Conservation (phyloP, 768 basidiomycete genomes). For the Baorangia bicolor region DNA sequence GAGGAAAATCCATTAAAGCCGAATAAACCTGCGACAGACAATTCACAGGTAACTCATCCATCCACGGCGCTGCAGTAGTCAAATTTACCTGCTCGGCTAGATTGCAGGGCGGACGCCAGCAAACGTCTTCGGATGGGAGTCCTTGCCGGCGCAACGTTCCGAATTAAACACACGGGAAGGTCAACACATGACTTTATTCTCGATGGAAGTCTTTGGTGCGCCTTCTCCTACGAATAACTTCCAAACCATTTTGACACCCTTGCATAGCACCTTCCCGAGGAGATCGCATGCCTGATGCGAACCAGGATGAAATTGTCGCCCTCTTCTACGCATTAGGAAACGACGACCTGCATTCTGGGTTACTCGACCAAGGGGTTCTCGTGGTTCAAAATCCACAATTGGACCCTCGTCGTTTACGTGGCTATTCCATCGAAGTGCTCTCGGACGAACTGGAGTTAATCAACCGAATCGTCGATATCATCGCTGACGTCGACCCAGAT, state of each 20-base stretch:
- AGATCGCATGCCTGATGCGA: slow-evolving; percentile 62
- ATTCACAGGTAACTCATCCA: slow-evolving; percentile 50
- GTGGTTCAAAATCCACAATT: slow-evolving; percentile 44
- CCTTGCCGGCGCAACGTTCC: slow-evolving; percentile 46
- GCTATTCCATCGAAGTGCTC: slow-evolving; percentile 50
- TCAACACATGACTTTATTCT: slow-evolving; percentile 75
- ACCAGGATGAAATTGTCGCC: slow-evolving; percentile 53
- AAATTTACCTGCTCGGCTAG: slow-evolving; percentile 31
- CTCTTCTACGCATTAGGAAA: slow-evolving; percentile 72
- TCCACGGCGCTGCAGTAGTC: background rate
- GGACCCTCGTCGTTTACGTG: slow-evolving; percentile 42
- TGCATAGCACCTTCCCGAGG: slow-evolving; percentile 57
- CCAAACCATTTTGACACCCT: background rate
- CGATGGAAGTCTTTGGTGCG: slow-evolving; percentile 85
- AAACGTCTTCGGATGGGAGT: slow-evolving; percentile 66
- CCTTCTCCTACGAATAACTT: background rate
- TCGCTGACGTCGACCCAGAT: slow-evolving; percentile 84
- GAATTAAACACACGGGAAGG: slow-evolving; percentile 50
- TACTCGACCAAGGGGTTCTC: slow-evolving; percentile 50
- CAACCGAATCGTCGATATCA: slow-evolving; percentile 70
- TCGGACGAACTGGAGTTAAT: slow-evolving; percentile 76
- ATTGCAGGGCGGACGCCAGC: slow-evolving; percentile 76
- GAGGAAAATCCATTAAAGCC: slow-evolving; percentile 20
- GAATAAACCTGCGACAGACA: slow-evolving; percentile 24
- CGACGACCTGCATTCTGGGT: slow-evolving; percentile 30